A percentile compares a stretch with the other conserved stretches of the same genome.
Evolutionary conservation across 306 rosid species (phyloP).

Genomic region (Spatholobus suberectus): DNA sequence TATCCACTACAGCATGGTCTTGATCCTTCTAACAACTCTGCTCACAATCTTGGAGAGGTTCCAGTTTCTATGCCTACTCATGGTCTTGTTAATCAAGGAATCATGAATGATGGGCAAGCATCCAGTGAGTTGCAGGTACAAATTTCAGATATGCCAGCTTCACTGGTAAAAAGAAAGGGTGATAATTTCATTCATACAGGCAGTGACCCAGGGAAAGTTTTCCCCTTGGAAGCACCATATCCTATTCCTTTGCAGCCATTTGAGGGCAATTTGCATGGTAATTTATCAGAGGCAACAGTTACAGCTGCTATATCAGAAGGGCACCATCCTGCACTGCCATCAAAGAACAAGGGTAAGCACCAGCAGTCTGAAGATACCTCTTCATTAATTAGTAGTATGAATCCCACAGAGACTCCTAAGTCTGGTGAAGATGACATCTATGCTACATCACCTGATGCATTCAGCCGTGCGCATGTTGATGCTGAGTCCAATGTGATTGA

Average conservation of each 20-base stretch:
- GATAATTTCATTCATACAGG: conserved; percentile 57
- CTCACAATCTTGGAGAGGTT: conserved; percentile 47
- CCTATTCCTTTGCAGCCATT: conserved; percentile 46
- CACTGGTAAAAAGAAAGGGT: conserved; percentile 50
- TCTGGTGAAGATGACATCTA: conserved; percentile 56
- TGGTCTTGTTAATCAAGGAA: conserved; percentile 54
- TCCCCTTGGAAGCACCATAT: conserved; percentile 47
- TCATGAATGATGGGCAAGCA: conserved; percentile 46
- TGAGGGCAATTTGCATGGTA: conserved; percentile 45
- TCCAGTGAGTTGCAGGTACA: conserved; percentile 48
- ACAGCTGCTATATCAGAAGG: conserved; percentile 50
- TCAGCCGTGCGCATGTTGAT: conserved; percentile 56
- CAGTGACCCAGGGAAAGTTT: conserved; percentile 49
- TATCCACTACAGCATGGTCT: conserved; percentile 56
- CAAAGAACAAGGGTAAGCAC: conserved; percentile 60
- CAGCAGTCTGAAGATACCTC: conserved; percentile 58
- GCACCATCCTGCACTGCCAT: conserved; percentile 43
- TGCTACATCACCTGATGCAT: conserved; percentile 52
- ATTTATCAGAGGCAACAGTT: conserved; percentile 51
- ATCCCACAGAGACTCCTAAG: conserved; percentile 56
- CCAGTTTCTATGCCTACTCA: conserved; percentile 51
- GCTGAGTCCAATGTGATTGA: conserved; percentile 65
- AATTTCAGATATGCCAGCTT: conserved; percentile 50
- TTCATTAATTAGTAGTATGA: conserved; percentile 51
- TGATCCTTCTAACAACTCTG: conserved; percentile 49